phyloP scores from a whole-genome alignment of 2,329 filamentous ascomycete species.

The Botrytis porri region DNA sequence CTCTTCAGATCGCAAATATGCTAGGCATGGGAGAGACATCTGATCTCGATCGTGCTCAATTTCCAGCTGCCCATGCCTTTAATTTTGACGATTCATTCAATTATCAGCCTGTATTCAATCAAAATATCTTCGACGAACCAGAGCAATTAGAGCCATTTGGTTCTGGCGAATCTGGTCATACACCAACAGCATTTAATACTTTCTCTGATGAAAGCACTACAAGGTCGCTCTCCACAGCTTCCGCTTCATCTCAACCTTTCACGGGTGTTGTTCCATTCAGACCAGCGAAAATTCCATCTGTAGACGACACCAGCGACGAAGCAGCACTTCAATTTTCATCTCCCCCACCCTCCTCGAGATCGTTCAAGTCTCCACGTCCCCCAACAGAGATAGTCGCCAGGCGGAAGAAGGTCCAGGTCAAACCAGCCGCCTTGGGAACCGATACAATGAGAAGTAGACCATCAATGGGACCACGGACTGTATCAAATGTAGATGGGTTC shows the following conservation, averaged over 20 bases:
- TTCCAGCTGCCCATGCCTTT: slow-evolving; percentile 19
- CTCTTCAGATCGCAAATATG: not conserved
- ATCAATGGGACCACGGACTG: slow-evolving; percentile 34
- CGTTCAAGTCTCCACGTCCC: slow-evolving; percentile 36
- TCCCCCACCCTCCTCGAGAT: slow-evolving; percentile 30
- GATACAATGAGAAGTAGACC: slow-evolving; percentile 32
- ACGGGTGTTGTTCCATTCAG: slow-evolving; percentile 22
- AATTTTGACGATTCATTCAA: not conserved
- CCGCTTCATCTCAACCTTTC: slow-evolving; percentile 28
- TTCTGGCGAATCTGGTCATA: slow-evolving; percentile 26
- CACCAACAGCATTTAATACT: slow-evolving; percentile 27
- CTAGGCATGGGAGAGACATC: not conserved
- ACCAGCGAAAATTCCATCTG: slow-evolving; percentile 15
- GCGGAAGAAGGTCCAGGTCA: slow-evolving; percentile 36
- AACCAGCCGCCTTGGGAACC: slow-evolving; percentile 34
- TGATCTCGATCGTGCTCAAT: slow-evolving; percentile 22
- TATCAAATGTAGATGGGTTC: slow-evolving; percentile 36
- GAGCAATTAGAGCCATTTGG: slow-evolving; percentile 2
- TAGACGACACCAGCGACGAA: slow-evolving; percentile 19
- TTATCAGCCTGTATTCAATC: not conserved
- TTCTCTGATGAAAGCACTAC: slow-evolving; percentile 21
- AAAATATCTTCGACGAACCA: slow-evolving; percentile 1
- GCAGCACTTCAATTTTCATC: slow-evolving; percentile 19
- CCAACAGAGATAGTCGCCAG: slow-evolving; percentile 36
- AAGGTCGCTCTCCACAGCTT: slow-evolving; percentile 21